Evolutionary conservation across 2,329 filamentous ascomycete genomes (phyloP).

Genomic region (Podosphaera fusca): DNA sequence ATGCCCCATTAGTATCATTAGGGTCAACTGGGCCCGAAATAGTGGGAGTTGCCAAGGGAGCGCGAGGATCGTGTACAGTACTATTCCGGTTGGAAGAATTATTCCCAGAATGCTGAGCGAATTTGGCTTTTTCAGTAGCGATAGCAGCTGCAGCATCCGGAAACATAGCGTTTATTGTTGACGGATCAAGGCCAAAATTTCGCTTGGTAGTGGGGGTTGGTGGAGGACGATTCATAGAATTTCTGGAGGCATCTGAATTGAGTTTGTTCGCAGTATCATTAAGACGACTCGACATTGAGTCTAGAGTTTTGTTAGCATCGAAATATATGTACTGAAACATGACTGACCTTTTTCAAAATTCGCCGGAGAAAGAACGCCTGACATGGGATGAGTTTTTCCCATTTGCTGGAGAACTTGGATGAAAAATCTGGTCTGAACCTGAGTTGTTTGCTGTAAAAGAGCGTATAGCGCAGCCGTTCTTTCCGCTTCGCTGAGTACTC

Average conservation of each 20-base stretch:
- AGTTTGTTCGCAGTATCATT: conserved; percentile 94
- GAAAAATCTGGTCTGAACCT: conserved; percentile 97
- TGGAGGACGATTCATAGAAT: conserved; percentile 63
- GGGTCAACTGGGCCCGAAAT: conserved; percentile 47
- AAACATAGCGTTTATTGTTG: conserved; percentile 96
- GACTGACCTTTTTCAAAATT: conserved; percentile 82
- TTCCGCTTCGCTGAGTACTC: conserved; percentile 88
- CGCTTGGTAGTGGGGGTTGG: conserved; percentile 63
- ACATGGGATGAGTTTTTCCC: conserved; percentile 96
- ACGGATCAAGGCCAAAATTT: conserved; percentile 80
- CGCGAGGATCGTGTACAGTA: conserved; percentile 49
- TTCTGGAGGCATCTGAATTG: conserved; percentile 65
- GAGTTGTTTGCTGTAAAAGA: conserved; percentile 88
- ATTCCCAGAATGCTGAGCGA: conserved; percentile 82
- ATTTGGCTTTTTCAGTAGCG: conserved; percentile 92
- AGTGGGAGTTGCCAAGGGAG: conserved; percentile 48
- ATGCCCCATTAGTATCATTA: conserved; percentile 35
- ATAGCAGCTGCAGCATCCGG: conserved; percentile 96
- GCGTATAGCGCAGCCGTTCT: conserved; percentile 88
- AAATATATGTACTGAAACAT: not conserved
- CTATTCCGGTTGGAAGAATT: conserved; percentile 89
- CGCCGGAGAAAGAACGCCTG: conserved; percentile 75
- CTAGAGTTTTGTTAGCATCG: conserved; percentile 23
- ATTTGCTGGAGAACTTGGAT: conserved; percentile 97
- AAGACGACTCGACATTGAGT: conserved; percentile 89